These are phyloP conservation scores for Aspergillus bombycis DNA, from an alignment of 2,329 filamentous ascomycete species.

Conservation along the genomic window DNA sequence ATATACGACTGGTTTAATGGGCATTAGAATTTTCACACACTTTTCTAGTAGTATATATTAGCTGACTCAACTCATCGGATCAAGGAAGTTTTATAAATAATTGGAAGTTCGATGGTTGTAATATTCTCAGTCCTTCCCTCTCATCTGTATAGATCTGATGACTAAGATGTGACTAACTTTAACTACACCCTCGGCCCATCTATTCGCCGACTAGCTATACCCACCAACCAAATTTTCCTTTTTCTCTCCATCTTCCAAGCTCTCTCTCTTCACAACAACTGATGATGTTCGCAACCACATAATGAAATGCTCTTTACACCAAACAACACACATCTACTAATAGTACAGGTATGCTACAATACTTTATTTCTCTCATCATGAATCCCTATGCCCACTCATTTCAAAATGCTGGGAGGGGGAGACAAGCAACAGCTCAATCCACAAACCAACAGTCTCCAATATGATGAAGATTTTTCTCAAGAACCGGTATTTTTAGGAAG, in stretches of 20 bases:
- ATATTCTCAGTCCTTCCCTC: background rate
- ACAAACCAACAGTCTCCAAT: slow-evolving; percentile 23
- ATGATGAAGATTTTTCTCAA: slow-evolving; percentile 48
- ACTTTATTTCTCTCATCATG: background rate
- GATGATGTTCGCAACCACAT: background rate
- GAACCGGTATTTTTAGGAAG: slow-evolving; percentile 51
- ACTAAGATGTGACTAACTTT: background rate
- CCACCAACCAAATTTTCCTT: slow-evolving; percentile 2
- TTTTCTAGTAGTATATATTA: background rate
- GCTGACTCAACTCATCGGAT: background rate
- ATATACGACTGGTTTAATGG: slow-evolving; percentile 1
- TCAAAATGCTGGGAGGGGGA: no score
- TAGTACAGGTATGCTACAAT: slow-evolving; percentile 8
- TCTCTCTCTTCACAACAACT: background rate
- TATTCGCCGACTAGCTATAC: background rate
- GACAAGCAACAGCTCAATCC: slow-evolving; percentile 2
- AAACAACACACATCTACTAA: background rate
- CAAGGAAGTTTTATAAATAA: background rate
- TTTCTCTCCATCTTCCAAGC: background rate
- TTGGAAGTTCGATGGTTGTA: background rate
- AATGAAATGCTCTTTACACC: background rate
- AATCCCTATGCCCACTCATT: background rate
- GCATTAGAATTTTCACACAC: background rate
- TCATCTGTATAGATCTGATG: background rate
- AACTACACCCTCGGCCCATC: background rate